Conservation (phyloP, 495 filamentous ascomycete genomes). For the Podospora tetraspora region DNA sequence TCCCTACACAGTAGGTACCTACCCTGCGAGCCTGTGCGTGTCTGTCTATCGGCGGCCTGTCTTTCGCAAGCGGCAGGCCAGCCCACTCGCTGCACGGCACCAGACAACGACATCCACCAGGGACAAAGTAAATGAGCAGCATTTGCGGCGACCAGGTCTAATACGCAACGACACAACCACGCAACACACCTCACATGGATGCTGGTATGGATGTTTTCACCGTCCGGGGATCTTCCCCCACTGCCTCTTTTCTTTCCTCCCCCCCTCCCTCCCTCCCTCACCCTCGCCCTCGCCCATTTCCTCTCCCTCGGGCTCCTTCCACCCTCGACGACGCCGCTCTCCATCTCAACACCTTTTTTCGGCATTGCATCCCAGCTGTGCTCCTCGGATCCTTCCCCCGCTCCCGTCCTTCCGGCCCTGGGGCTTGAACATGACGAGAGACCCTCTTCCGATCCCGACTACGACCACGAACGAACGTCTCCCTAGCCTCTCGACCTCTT, state of each 20-base stretch:
- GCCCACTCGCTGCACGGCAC: constrained; percentile 27
- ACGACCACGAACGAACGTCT: not conserved
- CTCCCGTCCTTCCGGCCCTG: not conserved
- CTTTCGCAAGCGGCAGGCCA: constrained; percentile 21
- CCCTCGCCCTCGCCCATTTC: not conserved
- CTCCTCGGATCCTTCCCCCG: not conserved
- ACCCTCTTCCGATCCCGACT: not conserved
- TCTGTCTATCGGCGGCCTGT: not conserved
- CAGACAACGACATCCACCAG: constrained; percentile 36
- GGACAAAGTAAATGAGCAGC: constrained; percentile 36
- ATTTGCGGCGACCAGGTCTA: constrained; percentile 34
- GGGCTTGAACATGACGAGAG: not conserved
- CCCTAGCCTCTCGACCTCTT: not conserved
- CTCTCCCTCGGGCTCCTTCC: not conserved
- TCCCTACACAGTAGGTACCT: constrained; percentile 3
- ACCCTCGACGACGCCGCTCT: not conserved
- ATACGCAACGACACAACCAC: constrained; percentile 26
- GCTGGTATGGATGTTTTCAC: constrained; percentile 28
- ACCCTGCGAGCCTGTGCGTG: not conserved
- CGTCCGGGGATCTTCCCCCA: constrained; percentile 25
- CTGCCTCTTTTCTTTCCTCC: constrained; percentile 4
- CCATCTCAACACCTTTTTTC: not conserved
- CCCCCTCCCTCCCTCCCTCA: constrained; percentile 1
- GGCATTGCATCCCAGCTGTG: not conserved
- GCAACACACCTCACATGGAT: constrained; percentile 34